phyloP scores from a whole-genome alignment of 2,329 filamentous ascomycete genomes.

The Ceratocystis alfenasii region DNA sequence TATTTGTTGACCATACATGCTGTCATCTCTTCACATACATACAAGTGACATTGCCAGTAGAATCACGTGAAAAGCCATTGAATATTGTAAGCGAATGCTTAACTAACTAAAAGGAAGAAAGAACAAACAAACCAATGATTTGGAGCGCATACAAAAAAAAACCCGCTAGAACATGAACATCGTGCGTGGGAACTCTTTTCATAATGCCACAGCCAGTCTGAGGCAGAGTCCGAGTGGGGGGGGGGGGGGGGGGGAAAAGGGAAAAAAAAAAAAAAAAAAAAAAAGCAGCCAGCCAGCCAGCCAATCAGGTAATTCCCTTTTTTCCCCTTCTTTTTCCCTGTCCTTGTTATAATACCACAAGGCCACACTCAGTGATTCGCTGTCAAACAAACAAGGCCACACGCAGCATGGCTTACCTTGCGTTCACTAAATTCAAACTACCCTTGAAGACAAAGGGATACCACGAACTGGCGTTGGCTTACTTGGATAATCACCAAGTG shows the following conservation, averaged over 20 bases:
- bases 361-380: not conserved
- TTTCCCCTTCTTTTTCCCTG: not conserved
- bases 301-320: not conserved
- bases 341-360: not conserved
- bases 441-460: too few species aligned
- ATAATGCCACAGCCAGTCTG: constrained; percentile 8
- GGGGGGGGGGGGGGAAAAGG: too few species aligned
- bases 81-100: constrained; percentile 1
- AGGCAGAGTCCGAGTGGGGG: not conserved
- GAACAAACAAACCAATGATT: not conserved
- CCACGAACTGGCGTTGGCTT: too few species aligned
- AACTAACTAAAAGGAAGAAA: not conserved
- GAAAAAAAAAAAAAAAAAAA: too few species aligned
- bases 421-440: too few species aligned
- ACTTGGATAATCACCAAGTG: too few species aligned
- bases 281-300: too few species aligned
- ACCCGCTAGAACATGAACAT: constrained; percentile 13
- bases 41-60: not conserved
- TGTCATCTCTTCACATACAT: not conserved
- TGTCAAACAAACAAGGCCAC: too few species aligned
- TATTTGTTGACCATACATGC: constrained; percentile 6
- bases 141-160: not conserved
- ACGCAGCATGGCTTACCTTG: not conserved
- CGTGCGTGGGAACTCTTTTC: constrained; percentile 2
- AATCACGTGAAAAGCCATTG: not conserved